Conservation (phyloP, 768 basidiomycete species). For the Auricularia auricula-judae region DNA sequence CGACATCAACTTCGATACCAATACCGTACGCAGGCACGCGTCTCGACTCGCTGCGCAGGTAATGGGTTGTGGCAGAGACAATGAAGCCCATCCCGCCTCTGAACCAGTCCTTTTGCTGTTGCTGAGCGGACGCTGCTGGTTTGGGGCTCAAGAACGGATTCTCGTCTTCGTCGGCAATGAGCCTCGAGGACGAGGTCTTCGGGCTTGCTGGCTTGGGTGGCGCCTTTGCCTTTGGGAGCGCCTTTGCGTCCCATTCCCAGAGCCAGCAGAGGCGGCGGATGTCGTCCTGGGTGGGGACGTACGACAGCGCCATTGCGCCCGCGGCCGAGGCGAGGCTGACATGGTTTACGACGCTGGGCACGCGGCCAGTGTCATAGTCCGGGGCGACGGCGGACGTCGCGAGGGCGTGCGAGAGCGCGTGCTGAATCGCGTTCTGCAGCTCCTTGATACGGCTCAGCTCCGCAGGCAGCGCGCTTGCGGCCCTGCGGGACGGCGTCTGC, state of each 20-base stretch:
- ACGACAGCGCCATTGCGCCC: constrained; percentile 55
- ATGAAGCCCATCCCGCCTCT: constrained; percentile 74
- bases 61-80: constrained; percentile 60
- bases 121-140: constrained; percentile 18
- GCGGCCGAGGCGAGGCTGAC: constrained; percentile 36
- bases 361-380: constrained; percentile 59
- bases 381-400: constrained; percentile 76
- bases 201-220: constrained; percentile 3
- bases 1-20: constrained; percentile 77
- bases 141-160: constrained; percentile 52
- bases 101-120: constrained; percentile 49
- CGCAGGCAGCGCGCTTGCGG: constrained; percentile 30
- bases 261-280: constrained; percentile 73
- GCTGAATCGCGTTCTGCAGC: constrained; percentile 56
- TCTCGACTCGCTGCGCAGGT: constrained; percentile 51
- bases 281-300: constrained; percentile 57
- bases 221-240: constrained; percentile 17
- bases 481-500: constrained; percentile 24
- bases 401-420: constrained; percentile 75
- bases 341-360: constrained; percentile 72
- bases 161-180: constrained; percentile 37
- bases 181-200: constrained; percentile 5
- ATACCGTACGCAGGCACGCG: constrained; percentile 74
- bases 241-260: constrained; percentile 74
- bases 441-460: constrained; percentile 51